phyloP scores from a whole-genome alignment of 805 yeast species.

The Zygoascus flipseniorum region DNA sequence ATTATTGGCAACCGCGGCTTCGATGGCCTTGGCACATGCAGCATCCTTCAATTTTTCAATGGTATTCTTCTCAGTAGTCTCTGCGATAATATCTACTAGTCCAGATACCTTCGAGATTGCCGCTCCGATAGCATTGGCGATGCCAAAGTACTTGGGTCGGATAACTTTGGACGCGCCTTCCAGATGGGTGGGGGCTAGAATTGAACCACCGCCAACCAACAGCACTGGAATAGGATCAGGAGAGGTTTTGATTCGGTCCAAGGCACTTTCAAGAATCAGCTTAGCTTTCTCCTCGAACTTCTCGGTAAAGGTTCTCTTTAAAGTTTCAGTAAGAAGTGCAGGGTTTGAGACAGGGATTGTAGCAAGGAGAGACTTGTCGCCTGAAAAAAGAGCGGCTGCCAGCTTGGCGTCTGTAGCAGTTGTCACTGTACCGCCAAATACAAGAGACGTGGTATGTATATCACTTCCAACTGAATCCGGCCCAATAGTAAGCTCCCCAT shows the following conservation, averaged over 20 bases:
- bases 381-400: conserved; percentile 17
- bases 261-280: conserved; percentile 30
- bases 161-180: conserved; percentile 38
- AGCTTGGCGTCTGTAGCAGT: conserved; percentile 34
- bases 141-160: conserved; percentile 34
- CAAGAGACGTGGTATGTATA: conserved; percentile 27
- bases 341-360: not conserved
- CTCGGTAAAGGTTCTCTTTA: conserved; percentile 17
- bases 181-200: conserved; percentile 32
- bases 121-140: conserved; percentile 45
- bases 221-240: conserved; percentile 37
- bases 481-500: conserved; percentile 21
- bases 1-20: conserved; percentile 23
- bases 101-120: conserved; percentile 38
- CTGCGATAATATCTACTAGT: conserved; percentile 17
- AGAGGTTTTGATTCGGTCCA: conserved; percentile 39
- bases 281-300: conserved; percentile 17
- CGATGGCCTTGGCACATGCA: conserved; percentile 14
- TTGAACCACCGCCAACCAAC: conserved; percentile 44
- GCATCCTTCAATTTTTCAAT: conserved; percentile 19
- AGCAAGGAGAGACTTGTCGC: conserved; percentile 2
- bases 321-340: conserved; percentile 2
- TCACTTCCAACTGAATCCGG: conserved; percentile 43
- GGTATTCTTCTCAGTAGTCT: conserved; percentile 9
- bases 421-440: conserved; percentile 36